A percentile compares a stretch with the other conserved stretches of the same genome.
These are phyloP conservation scores for Colletotrichum coccodes DNA, from an alignment of 2,329 filamentous ascomycete genomes.

Conservation along the genomic window DNA sequence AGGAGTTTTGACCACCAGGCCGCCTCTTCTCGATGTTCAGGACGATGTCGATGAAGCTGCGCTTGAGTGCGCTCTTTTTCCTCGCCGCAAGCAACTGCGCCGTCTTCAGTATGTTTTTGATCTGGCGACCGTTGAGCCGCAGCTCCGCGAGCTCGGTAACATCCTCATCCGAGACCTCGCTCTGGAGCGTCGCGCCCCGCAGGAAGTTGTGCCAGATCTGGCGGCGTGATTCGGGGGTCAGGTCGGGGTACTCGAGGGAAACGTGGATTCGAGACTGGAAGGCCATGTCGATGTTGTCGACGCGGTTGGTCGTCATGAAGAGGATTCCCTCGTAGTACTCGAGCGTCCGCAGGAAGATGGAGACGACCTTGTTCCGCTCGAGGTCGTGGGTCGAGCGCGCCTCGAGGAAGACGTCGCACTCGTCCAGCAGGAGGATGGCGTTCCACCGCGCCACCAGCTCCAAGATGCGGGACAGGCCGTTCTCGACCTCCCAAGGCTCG, in stretches of 20 bases:
- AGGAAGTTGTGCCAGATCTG: slow-evolving; percentile 54
- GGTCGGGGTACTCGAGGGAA: slow-evolving; percentile 55
- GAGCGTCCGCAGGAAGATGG: slow-evolving; percentile 53
- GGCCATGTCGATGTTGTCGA: slow-evolving; percentile 55
- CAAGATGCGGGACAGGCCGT: slow-evolving; percentile 61
- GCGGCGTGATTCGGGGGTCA: slow-evolving; percentile 47
- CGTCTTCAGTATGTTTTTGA: slow-evolving; percentile 57
- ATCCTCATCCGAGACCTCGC: slow-evolving; percentile 39
- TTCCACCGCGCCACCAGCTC: slow-evolving; percentile 72
- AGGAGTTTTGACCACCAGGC: background rate
- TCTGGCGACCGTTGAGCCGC: slow-evolving; percentile 58
- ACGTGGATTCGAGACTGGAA: slow-evolving; percentile 61
- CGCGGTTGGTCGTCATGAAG: slow-evolving; percentile 60
- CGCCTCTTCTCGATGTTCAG: slow-evolving; percentile 30
- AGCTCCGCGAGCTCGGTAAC: slow-evolving; percentile 49
- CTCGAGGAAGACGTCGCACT: slow-evolving; percentile 56
- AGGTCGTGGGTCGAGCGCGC: slow-evolving; percentile 46
- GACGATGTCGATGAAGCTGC: slow-evolving; percentile 29
- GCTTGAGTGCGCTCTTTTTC: slow-evolving; percentile 37
- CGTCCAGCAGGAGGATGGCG: slow-evolving; percentile 50
- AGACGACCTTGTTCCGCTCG: slow-evolving; percentile 45
- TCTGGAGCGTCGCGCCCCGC: slow-evolving; percentile 40
- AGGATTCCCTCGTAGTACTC: slow-evolving; percentile 61
- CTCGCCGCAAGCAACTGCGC: slow-evolving; percentile 58
- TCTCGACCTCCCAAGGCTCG: slow-evolving; percentile 71